Conservation (phyloP, 345 rosid species). For the Camelina laxa region DNA sequence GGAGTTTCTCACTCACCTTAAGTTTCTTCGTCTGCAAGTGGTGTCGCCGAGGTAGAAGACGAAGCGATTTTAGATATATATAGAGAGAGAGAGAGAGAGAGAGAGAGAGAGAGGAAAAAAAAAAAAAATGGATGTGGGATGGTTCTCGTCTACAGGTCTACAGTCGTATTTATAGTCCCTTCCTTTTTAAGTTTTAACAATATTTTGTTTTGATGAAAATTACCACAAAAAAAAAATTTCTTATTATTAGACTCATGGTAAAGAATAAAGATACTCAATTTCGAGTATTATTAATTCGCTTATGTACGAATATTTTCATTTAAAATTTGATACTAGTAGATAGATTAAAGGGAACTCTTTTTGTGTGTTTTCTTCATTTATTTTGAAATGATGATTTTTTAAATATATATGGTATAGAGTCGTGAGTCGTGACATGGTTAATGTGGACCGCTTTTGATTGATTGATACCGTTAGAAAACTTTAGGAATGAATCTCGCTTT, state of each 20-base stretch:
- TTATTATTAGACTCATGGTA: too few relatives aligned
- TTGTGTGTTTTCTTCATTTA: too few relatives aligned
- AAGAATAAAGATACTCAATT: not conserved
- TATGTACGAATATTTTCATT: too few relatives aligned
- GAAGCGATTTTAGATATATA: constrained; percentile 28
- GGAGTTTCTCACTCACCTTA: constrained; percentile 16
- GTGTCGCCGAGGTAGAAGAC: constrained; percentile 33
- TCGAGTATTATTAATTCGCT: not conserved
- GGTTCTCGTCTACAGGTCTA: not conserved
- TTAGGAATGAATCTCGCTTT: too few relatives aligned
- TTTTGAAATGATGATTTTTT: not conserved
- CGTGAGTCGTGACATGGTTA: not conserved
- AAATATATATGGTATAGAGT: too few relatives aligned
- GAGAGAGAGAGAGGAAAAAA: not conserved
- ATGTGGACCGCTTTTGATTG: not conserved
- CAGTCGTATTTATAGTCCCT: constrained; percentile 21
- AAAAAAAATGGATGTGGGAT: not conserved
- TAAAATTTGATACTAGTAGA: too few relatives aligned
- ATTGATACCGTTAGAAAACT: constrained; percentile 18
- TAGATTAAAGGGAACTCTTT: too few relatives aligned
- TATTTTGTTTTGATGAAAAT: not conserved
- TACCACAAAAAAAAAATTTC: not conserved
- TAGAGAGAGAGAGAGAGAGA: not conserved
- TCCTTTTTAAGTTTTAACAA: not conserved
- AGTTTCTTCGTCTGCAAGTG: constrained; percentile 10